Evolutionary conservation across 208 protist species (phyloP).

Genomic region (Porcisia hertigi): DNA sequence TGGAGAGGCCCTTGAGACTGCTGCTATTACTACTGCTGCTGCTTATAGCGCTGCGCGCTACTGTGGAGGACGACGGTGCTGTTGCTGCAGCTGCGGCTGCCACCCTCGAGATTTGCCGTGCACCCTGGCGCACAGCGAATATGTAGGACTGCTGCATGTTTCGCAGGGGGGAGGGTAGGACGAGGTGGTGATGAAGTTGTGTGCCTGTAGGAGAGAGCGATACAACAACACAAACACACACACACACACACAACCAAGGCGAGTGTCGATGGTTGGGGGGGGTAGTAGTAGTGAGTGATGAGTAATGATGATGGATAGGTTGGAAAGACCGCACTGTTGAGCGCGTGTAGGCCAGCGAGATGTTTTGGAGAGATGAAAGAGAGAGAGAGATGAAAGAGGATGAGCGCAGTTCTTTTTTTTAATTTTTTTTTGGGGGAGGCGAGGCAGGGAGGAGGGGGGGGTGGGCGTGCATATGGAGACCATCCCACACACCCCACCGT

Average conservation of each 20-base stretch:
- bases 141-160: slow-evolving; percentile 9
- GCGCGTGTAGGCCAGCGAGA: background rate
- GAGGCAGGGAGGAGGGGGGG: background rate
- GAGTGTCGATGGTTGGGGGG: background rate
- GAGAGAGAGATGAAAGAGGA: background rate
- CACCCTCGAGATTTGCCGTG: slow-evolving; percentile 12
- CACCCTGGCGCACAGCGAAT: background rate
- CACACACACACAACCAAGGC: slow-evolving; percentile 3
- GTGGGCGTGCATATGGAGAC: background rate
- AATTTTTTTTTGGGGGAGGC: background rate
- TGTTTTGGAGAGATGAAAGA: too few species aligned
- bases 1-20: background rate
- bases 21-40: background rate
- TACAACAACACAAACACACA: background rate
- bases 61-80: background rate
- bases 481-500: too few species aligned
- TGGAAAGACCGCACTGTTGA: background rate
- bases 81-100: background rate
- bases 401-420: too few species aligned
- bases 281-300: background rate
- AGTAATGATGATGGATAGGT: background rate
- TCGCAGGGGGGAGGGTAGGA: background rate
- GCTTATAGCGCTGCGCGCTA: background rate
- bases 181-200: background rate
- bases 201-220: background rate